Percentiles rank a stretch among this genome's conserved stretches.
Evolutionary conservation across 495 filamentous ascomycete genomes (phyloP).

Genomic region (Penicillium antarcticum): DNA sequence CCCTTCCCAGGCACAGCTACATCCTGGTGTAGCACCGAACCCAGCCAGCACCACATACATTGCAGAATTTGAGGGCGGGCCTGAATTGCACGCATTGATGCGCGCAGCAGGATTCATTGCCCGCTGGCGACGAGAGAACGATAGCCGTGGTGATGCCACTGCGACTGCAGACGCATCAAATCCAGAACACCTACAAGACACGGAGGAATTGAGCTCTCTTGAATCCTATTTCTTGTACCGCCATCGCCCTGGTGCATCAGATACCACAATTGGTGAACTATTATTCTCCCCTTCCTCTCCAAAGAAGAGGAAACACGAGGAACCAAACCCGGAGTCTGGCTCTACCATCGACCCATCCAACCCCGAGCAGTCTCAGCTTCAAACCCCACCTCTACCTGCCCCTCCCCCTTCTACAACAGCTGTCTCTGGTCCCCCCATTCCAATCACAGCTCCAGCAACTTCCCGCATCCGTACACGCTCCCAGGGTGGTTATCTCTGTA

Average conservation of each 20-base stretch:
- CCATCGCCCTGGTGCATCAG: neutral
- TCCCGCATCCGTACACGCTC: slow-evolving; percentile 39
- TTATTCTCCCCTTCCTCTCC: slow-evolving; percentile 5
- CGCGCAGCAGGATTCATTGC: slow-evolving; percentile 87
- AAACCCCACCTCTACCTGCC: slow-evolving; percentile 9
- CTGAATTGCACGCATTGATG: slow-evolving; percentile 79
- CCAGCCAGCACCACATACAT: slow-evolving; percentile 27
- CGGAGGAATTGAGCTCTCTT: slow-evolving; percentile 22
- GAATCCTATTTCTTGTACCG: slow-evolving; percentile 37
- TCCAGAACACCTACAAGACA: neutral
- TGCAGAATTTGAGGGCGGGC: slow-evolving; percentile 55
- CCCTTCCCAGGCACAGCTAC: slow-evolving; percentile 20
- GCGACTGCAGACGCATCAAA: neutral
- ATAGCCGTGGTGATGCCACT: neutral
- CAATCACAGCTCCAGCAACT: neutral
- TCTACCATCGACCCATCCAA: neutral
- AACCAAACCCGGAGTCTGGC: slow-evolving; percentile 12
- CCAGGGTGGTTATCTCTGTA: slow-evolving; percentile 88
- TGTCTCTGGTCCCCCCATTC: neutral
- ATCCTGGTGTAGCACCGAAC: slow-evolving; percentile 24
- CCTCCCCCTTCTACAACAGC: slow-evolving; percentile 12
- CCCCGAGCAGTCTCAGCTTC: neutral
- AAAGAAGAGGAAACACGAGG: slow-evolving; percentile 22
- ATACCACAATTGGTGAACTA: neutral
- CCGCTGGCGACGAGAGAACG: slow-evolving; percentile 50